Evolutionary conservation across 768 basidiomycete species (phyloP).

Genomic region (Daedaleopsis sinensis): DNA sequence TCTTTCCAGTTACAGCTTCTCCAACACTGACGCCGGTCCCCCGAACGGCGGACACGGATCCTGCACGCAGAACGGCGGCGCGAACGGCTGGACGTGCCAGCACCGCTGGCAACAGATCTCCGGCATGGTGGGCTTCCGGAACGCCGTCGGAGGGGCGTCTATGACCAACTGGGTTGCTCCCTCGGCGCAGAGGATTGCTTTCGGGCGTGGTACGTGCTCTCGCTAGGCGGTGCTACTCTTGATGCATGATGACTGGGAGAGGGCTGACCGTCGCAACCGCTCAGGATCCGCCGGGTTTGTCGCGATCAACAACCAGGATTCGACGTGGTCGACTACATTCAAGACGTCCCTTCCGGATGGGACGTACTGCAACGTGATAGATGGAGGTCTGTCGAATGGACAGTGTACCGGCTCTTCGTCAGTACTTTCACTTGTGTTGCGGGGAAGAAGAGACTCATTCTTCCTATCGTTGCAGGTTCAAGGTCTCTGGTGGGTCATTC

Average conservation of each 20-base stretch:
- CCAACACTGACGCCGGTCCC: slow-evolving; percentile 55
- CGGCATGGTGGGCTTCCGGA: slow-evolving; percentile 65
- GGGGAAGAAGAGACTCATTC: neutral
- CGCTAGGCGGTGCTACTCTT: neutral
- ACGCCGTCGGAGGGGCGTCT: slow-evolving; percentile 52
- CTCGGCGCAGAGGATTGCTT: slow-evolving; percentile 62
- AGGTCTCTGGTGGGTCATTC: slow-evolving; percentile 53
- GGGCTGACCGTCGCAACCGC: neutral
- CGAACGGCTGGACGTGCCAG: slow-evolving; percentile 65
- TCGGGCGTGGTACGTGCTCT: slow-evolving; percentile 52
- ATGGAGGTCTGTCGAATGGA: slow-evolving; percentile 44
- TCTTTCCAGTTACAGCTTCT: slow-evolving; percentile 59
- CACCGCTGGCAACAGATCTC: slow-evolving; percentile 59
- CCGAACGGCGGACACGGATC: slow-evolving; percentile 62
- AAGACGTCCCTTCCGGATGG: slow-evolving; percentile 61
- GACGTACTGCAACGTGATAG: slow-evolving; percentile 66
- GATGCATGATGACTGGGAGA: neutral
- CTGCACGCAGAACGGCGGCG: slow-evolving; percentile 52
- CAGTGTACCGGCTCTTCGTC: slow-evolving; percentile 56
- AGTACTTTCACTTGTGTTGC: slow-evolving; percentile 21
- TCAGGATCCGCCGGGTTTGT: slow-evolving; percentile 60
- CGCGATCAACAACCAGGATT: slow-evolving; percentile 67
- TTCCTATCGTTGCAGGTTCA: slow-evolving; percentile 39
- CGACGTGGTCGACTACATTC: slow-evolving; percentile 58
- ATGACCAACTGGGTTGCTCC: slow-evolving; percentile 63